These are phyloP conservation scores for Sphaerulina musiva DNA, from an alignment of 2,329 filamentous ascomycete species.

Conservation along the genomic window DNA sequence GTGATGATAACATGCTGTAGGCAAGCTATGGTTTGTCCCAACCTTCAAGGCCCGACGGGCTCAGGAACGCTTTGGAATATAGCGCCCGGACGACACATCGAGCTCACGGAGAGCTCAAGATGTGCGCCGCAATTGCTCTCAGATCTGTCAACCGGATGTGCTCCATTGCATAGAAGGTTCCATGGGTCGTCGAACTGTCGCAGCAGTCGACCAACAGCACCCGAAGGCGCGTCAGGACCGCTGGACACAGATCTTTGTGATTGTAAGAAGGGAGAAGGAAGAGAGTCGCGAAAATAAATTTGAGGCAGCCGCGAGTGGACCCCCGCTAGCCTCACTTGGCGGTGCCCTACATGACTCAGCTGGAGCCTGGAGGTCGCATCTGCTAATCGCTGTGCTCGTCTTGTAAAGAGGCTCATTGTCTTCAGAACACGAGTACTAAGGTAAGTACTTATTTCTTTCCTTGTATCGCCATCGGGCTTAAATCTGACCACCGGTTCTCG, in stretches of 20 bases:
- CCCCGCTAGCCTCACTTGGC: not conserved
- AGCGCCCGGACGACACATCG: slow-evolving; percentile 58
- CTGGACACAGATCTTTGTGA: slow-evolving; percentile 75
- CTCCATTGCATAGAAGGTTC: slow-evolving; percentile 68
- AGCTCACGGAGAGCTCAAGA: slow-evolving; percentile 57
- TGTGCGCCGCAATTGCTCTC: slow-evolving; percentile 57
- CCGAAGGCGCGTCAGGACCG: slow-evolving; percentile 56
- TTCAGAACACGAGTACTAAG: too few relatives aligned
- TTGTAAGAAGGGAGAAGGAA: slow-evolving; percentile 39
- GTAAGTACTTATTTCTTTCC: too few relatives aligned
- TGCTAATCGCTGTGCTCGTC: too few relatives aligned
- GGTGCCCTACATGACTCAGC: not conserved
- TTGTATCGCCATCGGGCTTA: too few relatives aligned
- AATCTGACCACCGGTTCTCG: not conserved
- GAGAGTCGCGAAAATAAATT: slow-evolving; percentile 11
- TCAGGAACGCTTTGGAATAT: slow-evolving; percentile 89
- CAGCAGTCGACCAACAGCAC: slow-evolving; percentile 68
- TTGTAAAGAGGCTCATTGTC: too few relatives aligned
- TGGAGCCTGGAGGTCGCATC: not conserved
- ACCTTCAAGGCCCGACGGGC: slow-evolving; percentile 85
- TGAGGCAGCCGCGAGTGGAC: not conserved
- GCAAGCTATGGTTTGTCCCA: slow-evolving; percentile 75
- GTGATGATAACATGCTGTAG: slow-evolving; percentile 21
- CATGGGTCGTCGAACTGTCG: slow-evolving; percentile 78
- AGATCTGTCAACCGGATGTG: slow-evolving; percentile 95